These are phyloP conservation scores for Kluyveromyces siamensis DNA, from an alignment of 805 yeast species.

Conservation along the genomic window DNA sequence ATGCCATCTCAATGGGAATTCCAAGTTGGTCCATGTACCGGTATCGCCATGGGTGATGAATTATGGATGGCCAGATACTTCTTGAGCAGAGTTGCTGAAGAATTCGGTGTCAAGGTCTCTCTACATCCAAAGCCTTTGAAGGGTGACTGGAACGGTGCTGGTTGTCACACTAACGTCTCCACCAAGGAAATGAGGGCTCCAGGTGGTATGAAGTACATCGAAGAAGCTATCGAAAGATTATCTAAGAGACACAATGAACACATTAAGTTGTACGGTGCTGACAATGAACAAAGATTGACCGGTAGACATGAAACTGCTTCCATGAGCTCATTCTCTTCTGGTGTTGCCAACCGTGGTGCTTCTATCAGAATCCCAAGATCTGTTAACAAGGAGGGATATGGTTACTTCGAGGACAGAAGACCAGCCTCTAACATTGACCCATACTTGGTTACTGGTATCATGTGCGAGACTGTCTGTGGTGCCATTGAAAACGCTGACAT, in stretches of 20 bases:
- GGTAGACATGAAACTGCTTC: slow-evolving; percentile 99
- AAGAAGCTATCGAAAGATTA: slow-evolving; percentile 84
- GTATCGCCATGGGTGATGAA: slow-evolving; percentile 95
- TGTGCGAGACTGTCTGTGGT: slow-evolving; percentile 95
- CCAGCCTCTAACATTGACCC: slow-evolving; percentile 99
- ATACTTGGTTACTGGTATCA: slow-evolving; percentile 95
- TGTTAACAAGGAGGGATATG: slow-evolving; percentile 95
- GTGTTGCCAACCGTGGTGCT: slow-evolving; percentile 99
- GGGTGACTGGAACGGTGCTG: slow-evolving; percentile 99
- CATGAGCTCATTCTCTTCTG: slow-evolving; percentile 80
- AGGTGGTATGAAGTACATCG: slow-evolving; percentile 95
- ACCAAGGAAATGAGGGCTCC: slow-evolving; percentile 83
- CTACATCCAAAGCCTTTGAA: slow-evolving; percentile 98
- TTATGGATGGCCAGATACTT: slow-evolving; percentile 94
- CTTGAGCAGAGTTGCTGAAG: slow-evolving; percentile 93
- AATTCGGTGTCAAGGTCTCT: slow-evolving; percentile 95
- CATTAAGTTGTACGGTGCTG: slow-evolving; percentile 89
- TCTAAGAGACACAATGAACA: slow-evolving; percentile 96
- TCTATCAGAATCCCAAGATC: slow-evolving; percentile 98
- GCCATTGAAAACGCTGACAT: slow-evolving; percentile 91
- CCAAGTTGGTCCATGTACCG: slow-evolving; percentile 98
- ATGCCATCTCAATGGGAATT: slow-evolving; percentile 99
- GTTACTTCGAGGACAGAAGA: slow-evolving; percentile 99
- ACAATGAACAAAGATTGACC: slow-evolving; percentile 90
- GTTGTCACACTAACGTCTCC: slow-evolving; percentile 98